Evolutionary conservation across 2,329 filamentous ascomycete genomes (phyloP), one percentile per base, ranked within the genome.

Genomic region (Ophiosphaerella herpotricha): DNA sequence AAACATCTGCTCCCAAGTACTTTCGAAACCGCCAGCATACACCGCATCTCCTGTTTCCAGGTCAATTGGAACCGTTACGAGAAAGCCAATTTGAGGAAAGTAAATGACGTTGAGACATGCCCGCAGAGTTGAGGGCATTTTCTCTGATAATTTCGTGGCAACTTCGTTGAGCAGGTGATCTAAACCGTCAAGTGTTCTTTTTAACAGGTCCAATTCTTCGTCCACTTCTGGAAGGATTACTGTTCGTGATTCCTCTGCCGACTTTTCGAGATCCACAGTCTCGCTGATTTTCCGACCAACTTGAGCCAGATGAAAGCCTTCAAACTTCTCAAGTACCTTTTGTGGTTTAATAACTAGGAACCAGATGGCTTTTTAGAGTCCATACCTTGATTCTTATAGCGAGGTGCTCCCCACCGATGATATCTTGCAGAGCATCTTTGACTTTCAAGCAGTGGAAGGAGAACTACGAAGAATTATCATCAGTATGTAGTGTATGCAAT

Each of bases 31-130:
- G 1, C 89, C 89, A 58, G 85, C 80, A 58, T 87, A 92, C 9
- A 82, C 76, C 0, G 83, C 82, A 39, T 79, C 75, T 0, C 84
- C 84, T 1, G 81, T 85, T 1, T 77, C 70, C 12, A 79, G 75
- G 58, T 91, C 83, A 3, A 86, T 72, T 2, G 82, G 81, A 13
- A 96, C 85, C 0, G 88, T 85, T 2, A 91, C 89, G 33, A 97
- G 82, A 67, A 97, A 99, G 0, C 94, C 94, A 33, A 97, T 83
- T 64, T 96, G 91, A 0, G 92, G 93, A 54, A 96, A 88, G 69
- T 94, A 96, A 14, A 94, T 88, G 55, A 95, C 95, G 46, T 92
- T 92, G 31, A 88, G 71, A 11, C 79, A 76, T 2, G 72, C 65
- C 18, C 79, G 74, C 1, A 82, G 71, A 14, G 81, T 78, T 51